phyloP scores from a whole-genome alignment of 768 basidiomycete species.

The Tulasnella sp. region DNA sequence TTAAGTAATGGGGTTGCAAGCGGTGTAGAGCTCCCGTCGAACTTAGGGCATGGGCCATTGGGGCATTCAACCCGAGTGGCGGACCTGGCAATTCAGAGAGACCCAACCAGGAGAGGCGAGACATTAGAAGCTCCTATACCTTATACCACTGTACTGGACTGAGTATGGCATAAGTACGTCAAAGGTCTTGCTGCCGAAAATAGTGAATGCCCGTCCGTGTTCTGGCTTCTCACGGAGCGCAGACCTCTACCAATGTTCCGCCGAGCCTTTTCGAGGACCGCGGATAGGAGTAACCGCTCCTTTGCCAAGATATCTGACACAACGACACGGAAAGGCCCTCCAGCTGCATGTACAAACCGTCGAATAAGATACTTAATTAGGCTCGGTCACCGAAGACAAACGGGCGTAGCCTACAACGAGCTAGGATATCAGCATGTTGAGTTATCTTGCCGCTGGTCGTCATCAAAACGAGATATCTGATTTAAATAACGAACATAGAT shows the following conservation, averaged over 20 bases:
- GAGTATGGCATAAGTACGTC: neutral
- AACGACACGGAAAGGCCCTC: neutral
- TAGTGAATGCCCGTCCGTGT: neutral
- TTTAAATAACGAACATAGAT: no score
- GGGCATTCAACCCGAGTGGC: neutral
- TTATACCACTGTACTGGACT: no score
- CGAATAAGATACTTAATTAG: neutral
- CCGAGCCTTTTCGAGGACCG: no score
- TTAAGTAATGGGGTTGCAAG: neutral
- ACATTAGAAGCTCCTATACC: no score
- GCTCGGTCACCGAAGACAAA: no score
- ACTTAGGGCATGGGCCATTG: neutral
- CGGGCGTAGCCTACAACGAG: no score
- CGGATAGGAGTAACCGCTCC: no score
- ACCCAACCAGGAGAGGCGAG: neutral
- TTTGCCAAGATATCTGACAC: neutral
- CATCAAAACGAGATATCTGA: no score
- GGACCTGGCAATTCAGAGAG: neutral
- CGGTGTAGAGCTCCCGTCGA: neutral
- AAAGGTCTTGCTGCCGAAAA: neutral
- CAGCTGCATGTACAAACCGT: neutral
- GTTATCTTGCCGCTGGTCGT: no score
- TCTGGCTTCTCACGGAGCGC: neutral
- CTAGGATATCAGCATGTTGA: no score
- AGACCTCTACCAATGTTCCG: no score